Conservation (phyloP, 495 filamentous ascomycete species). For the Lentithecium fluviatile region DNA sequence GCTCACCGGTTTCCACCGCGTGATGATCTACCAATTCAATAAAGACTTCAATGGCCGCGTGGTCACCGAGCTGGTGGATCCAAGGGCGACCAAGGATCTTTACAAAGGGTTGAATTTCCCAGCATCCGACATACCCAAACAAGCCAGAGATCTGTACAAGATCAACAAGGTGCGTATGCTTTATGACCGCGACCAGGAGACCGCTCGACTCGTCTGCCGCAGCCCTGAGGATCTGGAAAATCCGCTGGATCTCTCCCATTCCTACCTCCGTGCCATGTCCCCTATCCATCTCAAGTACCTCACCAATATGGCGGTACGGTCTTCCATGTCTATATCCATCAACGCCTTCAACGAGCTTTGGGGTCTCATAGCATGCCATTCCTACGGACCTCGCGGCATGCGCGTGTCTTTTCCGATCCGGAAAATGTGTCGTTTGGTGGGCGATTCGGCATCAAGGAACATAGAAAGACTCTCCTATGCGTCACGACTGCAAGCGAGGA, state of each 20-base stretch:
- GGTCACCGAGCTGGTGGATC: slow-evolving; percentile 84
- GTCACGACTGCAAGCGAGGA: slow-evolving; percentile 75
- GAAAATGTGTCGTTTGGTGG: slow-evolving; percentile 91
- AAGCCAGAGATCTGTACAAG: slow-evolving; percentile 78
- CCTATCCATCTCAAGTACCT: slow-evolving; percentile 89
- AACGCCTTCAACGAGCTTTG: slow-evolving; percentile 82
- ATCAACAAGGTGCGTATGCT: slow-evolving; percentile 76
- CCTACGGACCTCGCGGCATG: slow-evolving; percentile 76
- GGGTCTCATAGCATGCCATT: slow-evolving; percentile 88
- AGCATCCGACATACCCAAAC: slow-evolving; percentile 85
- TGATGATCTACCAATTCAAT: slow-evolving; percentile 95
- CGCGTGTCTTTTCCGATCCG: slow-evolving; percentile 86
- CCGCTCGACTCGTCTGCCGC: slow-evolving; percentile 80
- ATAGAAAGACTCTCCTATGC: slow-evolving; percentile 88
- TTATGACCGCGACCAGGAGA: slow-evolving; percentile 73
- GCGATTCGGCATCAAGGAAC: slow-evolving; percentile 82
- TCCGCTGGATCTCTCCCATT: slow-evolving; percentile 81
- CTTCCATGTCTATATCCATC: slow-evolving; percentile 94
- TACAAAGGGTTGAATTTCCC: slow-evolving; percentile 92
- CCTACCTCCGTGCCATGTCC: slow-evolving; percentile 86
- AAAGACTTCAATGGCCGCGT: slow-evolving; percentile 77
- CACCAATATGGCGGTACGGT: slow-evolving; percentile 83
- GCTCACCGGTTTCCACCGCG: slow-evolving; percentile 86
- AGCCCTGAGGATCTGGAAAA: slow-evolving; percentile 70
- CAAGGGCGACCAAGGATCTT: slow-evolving; percentile 73